A percentile compares a stretch with the other conserved stretches of the same genome.
Conservation (phyloP, 768 basidiomycete species). For the Suillus bovinus region DNA sequence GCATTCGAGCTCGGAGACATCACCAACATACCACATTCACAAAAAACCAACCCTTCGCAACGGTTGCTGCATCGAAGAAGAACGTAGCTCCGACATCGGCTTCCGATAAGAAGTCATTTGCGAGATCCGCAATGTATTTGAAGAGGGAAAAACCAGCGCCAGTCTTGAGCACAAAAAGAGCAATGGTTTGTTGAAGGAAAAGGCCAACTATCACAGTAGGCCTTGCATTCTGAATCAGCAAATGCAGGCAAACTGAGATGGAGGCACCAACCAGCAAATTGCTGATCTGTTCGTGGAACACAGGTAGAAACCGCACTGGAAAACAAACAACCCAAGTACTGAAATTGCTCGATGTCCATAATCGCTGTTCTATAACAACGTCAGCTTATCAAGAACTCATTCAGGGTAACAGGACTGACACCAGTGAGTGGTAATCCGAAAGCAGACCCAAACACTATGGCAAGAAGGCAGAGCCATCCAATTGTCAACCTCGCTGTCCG, state of each 20-base stretch:
- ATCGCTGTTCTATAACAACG: slow-evolving; percentile 46
- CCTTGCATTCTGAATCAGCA: slow-evolving; percentile 71
- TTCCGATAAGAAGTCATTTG: slow-evolving; percentile 75
- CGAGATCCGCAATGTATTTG: slow-evolving; percentile 77
- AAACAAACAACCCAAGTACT: slow-evolving; percentile 75
- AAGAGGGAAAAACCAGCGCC: slow-evolving; percentile 83
- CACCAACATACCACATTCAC: slow-evolving; percentile 60
- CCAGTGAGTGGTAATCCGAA: slow-evolving; percentile 71
- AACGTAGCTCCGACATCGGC: slow-evolving; percentile 71
- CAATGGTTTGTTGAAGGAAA: slow-evolving; percentile 82
- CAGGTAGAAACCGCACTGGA: slow-evolving; percentile 75
- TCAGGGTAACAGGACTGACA: slow-evolving; percentile 37
- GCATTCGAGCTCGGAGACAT: background rate
- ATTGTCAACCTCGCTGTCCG: slow-evolving; percentile 55
- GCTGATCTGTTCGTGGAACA: slow-evolving; percentile 61
- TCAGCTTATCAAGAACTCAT: slow-evolving; percentile 17
- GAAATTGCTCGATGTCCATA: slow-evolving; percentile 83
- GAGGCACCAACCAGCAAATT: slow-evolving; percentile 64
- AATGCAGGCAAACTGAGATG: slow-evolving; percentile 46
- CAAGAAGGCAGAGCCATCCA: slow-evolving; percentile 79
- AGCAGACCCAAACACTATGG: slow-evolving; percentile 80
- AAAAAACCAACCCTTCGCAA: slow-evolving; percentile 80
- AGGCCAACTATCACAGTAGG: slow-evolving; percentile 87
- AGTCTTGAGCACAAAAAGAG: slow-evolving; percentile 87
- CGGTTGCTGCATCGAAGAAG: slow-evolving; percentile 75